Percentiles rank a stretch among this genome's conserved stretches.
Conservation (phyloP, 106 monocot genomes). For the Cymbidium sinense region DNA sequence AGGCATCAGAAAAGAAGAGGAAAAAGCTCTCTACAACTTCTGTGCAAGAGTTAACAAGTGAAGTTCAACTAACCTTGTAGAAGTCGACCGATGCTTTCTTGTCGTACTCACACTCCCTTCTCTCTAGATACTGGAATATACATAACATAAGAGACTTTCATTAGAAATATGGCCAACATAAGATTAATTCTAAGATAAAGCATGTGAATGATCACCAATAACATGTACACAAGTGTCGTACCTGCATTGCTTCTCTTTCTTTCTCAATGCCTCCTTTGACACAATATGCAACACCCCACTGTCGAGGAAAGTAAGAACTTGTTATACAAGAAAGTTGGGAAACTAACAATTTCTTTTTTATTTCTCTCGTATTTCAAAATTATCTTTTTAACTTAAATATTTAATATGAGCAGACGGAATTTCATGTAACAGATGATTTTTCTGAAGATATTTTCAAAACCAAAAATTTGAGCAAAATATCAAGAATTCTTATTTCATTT, state of each 20-base stretch:
- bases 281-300: conserved; percentile 93
- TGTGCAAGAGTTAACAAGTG: too few relatives aligned
- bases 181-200: not conserved
- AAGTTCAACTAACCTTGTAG: conserved; percentile 42
- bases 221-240: conserved; percentile 1
- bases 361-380: too few relatives aligned
- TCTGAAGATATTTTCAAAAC: too few relatives aligned
- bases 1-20: not conserved
- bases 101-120: conserved; percentile 89
- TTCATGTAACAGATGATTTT: too few relatives aligned
- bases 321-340: not conserved
- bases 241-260: conserved; percentile 68
- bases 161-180: not conserved
- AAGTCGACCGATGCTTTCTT: conserved; percentile 55
- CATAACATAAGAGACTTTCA: not conserved
- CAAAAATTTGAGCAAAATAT: too few relatives aligned
- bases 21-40: not conserved
- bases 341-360: not conserved
- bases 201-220: too few relatives aligned
- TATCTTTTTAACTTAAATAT: too few relatives aligned
- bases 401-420: too few relatives aligned
- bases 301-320: not conserved
- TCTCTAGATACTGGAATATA: conserved; percentile 67
- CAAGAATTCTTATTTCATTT: too few relatives aligned
- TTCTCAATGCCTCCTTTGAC: conserved; percentile 49